These are phyloP conservation scores for Ciborinia camelliae DNA, from an alignment of 2,329 filamentous ascomycete genomes.

Conservation along the genomic window DNA sequence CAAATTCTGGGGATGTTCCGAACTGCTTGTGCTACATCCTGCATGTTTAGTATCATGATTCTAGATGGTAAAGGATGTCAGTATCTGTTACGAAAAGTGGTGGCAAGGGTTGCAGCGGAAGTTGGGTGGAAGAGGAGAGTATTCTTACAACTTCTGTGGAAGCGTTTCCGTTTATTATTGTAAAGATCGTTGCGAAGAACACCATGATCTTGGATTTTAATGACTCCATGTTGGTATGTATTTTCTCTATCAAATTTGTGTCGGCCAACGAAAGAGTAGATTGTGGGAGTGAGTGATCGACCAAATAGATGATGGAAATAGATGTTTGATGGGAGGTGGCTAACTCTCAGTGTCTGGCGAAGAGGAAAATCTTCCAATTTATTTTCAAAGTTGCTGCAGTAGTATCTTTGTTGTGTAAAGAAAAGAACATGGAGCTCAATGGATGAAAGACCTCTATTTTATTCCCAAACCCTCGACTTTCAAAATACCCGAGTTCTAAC, in stretches of 20 bases:
- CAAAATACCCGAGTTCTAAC: too few species aligned
- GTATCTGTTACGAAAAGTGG: not conserved
- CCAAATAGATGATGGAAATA: too few species aligned
- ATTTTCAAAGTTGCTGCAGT: too few species aligned
- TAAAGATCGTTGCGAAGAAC: not conserved
- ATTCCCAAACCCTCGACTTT: too few species aligned
- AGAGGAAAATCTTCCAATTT: too few species aligned
- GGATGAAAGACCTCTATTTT: too few species aligned
- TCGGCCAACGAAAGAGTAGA: not conserved
- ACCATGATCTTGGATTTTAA: not conserved
- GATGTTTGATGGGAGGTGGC: too few species aligned
- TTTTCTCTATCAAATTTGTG: not conserved
- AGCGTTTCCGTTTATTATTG: not conserved
- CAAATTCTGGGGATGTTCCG: not conserved
- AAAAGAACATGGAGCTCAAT: too few species aligned
- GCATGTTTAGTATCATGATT: not conserved
- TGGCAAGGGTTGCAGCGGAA: fast-evolving
- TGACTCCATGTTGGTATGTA: not conserved
- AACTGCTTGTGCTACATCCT: not conserved
- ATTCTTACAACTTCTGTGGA: not conserved
- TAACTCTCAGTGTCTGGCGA: too few species aligned
- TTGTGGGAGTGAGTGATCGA: not conserved
- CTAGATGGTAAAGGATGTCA: not conserved
- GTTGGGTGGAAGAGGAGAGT: fast-evolving
- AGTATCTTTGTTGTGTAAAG: too few species aligned